Base-by-base conservation (phyloP, 2,329 filamentous ascomycete species). In the Myriosclerotinia curreyana region DNA sequence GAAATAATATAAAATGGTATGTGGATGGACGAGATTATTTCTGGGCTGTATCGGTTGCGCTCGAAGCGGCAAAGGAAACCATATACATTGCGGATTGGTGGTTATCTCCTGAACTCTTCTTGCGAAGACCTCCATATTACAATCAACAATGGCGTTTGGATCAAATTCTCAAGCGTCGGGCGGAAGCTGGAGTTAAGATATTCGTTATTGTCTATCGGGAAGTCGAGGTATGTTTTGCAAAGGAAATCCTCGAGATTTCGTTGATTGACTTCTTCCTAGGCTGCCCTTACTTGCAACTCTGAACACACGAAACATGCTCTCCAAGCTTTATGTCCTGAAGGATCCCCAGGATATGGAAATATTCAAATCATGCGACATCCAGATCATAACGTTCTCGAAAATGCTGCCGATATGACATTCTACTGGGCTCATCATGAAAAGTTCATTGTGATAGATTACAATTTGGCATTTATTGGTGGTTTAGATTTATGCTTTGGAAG, bases 361-460 rank as follows among this genome's bases (percentile, higher is more conserved):
- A 98, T 99, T 74, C 84, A 81, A 44, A 81, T 96, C 60, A 89
- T 96, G 85, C 86, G 94, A 38, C 94, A 98, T 77, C 94, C 94
- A 0, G 94, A 98, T 75, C 94, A 98, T 78, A 97, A 97, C 69
- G 84, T 96, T 2, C 86, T 98, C 59, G 92, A 97, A 72, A 97
- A 97, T 72, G 90, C 89, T 2, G 90, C 90, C 38, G 94, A 98
- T 71, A 96, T 96, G 91, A 97, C 92, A 0, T 92, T 97, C 73
- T 97, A 96, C 79, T 98, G 94, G 86, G 95, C 95, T 0, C 95
- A 99, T 74, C 95, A 99, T 75, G 95, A 99, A 73, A 99, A 99
- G 75, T 96, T 97, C 74, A 90, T 98, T 62, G 90, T 99, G 22
- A 90, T 98, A 61, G 95, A 98, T 77, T 96, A 96, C 73, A 84